Evolutionary conservation across 768 basidiomycete species (phyloP).

Genomic region (Russula sp.): DNA sequence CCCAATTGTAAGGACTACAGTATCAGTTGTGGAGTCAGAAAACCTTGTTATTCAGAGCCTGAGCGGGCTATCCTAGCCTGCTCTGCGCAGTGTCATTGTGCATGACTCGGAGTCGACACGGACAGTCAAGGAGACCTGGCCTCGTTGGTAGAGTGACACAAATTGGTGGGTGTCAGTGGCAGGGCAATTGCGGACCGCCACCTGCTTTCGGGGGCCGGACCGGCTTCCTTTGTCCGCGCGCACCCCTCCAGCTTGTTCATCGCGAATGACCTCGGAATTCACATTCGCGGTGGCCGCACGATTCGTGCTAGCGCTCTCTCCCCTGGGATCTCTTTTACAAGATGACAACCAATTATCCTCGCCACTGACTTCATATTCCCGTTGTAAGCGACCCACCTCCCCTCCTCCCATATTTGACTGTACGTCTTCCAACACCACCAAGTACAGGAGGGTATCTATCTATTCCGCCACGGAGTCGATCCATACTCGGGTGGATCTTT

Average conservation of each 20-base stretch:
- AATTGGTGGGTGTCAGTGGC: too few species aligned
- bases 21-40: not conserved
- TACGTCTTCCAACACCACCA: conserved; percentile 12
- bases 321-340: conserved; percentile 45
- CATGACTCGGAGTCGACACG: too few species aligned
- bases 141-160: too few species aligned
- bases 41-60: not conserved
- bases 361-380: conserved; percentile 70
- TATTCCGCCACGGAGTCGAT: conserved; percentile 68
- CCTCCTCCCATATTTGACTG: not conserved
- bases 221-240: too few species aligned
- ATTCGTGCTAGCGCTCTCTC: conserved; percentile 45
- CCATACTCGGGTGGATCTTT: conserved; percentile 86
- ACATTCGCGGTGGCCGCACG: conserved; percentile 38
- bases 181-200: not conserved
- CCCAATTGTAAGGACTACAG: not conserved
- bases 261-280: conserved; percentile 12
- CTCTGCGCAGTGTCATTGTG: not conserved
- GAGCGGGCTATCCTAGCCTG: not conserved
- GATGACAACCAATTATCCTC: conserved; percentile 74
- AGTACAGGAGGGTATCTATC: conserved; percentile 90
- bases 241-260: not conserved
- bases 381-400: conserved; percentile 44
- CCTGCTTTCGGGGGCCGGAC: not conserved
- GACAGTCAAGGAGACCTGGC: too few species aligned